These are phyloP conservation scores for Fraxinus nigra DNA, from an alignment of 305 asterid species.

Conservation along the genomic window DNA sequence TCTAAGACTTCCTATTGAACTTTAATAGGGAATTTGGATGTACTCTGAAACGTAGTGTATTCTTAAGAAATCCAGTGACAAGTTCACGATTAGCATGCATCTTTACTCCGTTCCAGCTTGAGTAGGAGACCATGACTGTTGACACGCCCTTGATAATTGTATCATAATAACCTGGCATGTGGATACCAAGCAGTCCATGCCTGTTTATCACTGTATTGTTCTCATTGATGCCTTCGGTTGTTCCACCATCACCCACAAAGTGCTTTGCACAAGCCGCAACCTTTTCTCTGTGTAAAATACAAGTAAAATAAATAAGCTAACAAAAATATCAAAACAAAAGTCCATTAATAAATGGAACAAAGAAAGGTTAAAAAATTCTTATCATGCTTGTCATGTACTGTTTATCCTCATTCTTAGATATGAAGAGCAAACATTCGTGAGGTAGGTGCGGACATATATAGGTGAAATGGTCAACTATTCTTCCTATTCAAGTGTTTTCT, in stretches of 20 bases:
- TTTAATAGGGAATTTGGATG: not conserved
- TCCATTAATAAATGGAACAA: not conserved
- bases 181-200: slow-evolving; percentile 46
- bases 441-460: not conserved
- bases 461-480: not conserved
- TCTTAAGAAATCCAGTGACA: slow-evolving; percentile 59
- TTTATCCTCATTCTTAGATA: not conserved
- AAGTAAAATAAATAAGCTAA: not conserved
- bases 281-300: slow-evolving; percentile 32
- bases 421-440: not conserved
- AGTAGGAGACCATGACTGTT: slow-evolving; percentile 65
- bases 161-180: slow-evolving; percentile 58
- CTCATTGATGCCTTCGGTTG: slow-evolving; percentile 64
- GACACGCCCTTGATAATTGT: slow-evolving; percentile 68
- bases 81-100: slow-evolving; percentile 62
- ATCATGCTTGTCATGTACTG: not conserved
- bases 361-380: not conserved
- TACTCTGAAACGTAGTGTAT: slow-evolving; percentile 47
- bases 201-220: slow-evolving; percentile 47
- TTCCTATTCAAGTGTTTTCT: not conserved
- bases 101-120: slow-evolving; percentile 64
- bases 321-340: not conserved
- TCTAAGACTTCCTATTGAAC: not conserved
- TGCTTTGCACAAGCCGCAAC: slow-evolving; percentile 67
- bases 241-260: slow-evolving; percentile 76